These are phyloP conservation scores for Hymenotorrendiella dingleyae DNA, from an alignment of 2,329 filamentous ascomycete genomes.

Conservation along the genomic window DNA sequence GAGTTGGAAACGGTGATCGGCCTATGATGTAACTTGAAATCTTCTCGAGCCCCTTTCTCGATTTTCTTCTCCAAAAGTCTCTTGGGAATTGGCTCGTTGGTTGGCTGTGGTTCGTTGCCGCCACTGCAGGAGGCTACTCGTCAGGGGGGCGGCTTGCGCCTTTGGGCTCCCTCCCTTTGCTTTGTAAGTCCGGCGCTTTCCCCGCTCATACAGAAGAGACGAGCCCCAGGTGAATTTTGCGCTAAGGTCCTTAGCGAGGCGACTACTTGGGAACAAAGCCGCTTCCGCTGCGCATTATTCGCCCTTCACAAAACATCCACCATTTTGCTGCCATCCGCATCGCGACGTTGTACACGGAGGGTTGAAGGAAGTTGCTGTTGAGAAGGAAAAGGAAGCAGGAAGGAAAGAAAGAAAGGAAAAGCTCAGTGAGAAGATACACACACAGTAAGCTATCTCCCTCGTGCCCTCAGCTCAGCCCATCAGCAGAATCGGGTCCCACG, in stretches of 20 bases:
- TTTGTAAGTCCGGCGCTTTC: too few species aligned
- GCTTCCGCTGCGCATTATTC: conserved; percentile 2
- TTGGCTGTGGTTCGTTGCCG: too few species aligned
- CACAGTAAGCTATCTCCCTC: conserved; percentile 10
- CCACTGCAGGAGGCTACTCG: too few species aligned
- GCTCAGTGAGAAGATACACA: conserved; percentile 3
- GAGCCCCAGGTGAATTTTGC: too few species aligned
- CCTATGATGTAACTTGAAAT: too few species aligned
- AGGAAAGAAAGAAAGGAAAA: conserved; percentile 6
- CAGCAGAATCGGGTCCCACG: background rate
- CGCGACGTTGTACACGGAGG: conserved; percentile 27
- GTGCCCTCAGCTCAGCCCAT: background rate
- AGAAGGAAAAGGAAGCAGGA: conserved; percentile 21
- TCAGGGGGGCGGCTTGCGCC: too few species aligned
- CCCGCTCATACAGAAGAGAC: too few species aligned
- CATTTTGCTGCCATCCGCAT: conserved; percentile 18
- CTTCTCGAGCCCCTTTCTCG: too few species aligned
- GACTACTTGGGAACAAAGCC: background rate
- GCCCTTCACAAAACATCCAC: conserved; percentile 11
- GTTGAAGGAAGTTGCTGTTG: conserved; percentile 25
- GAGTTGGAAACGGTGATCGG: too few species aligned
- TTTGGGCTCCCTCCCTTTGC: too few species aligned
- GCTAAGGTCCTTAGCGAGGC: background rate
- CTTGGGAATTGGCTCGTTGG: too few species aligned
- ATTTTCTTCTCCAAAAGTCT: too few species aligned